Conservation (phyloP, 164 flowering plant genomes). For the Chimonanthus salicifolius region DNA sequence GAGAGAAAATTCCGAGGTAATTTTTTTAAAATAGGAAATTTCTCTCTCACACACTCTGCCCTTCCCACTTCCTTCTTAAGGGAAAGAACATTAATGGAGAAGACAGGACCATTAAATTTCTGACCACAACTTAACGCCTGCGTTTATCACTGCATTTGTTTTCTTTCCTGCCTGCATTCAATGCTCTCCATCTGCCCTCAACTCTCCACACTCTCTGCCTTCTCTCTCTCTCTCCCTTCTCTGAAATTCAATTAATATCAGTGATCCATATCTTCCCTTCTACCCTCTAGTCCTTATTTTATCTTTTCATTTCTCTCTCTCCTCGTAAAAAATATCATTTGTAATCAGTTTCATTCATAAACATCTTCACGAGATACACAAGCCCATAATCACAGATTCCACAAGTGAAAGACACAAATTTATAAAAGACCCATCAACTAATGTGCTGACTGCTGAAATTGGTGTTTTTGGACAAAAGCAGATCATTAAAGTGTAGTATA, state of each 20-base stretch:
- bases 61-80: background rate
- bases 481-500: too few species aligned
- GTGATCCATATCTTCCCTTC: background rate
- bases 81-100: conserved; percentile 40
- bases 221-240: conserved; percentile 14
- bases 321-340: too few species aligned
- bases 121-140: conserved; percentile 41
- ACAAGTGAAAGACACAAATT: background rate
- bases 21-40: too few species aligned
- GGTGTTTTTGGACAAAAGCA: too few species aligned
- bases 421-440: background rate
- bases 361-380: too few species aligned
- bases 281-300: background rate
- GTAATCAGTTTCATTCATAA: background rate
- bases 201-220: too few species aligned
- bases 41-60: background rate
- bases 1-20: too few species aligned
- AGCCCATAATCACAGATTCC: background rate
- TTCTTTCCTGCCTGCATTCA: conserved; percentile 35
- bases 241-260: conserved; percentile 13
- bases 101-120: conserved; percentile 36
- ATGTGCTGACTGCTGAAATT: background rate
- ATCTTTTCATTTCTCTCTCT: background rate
- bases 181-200: conserved; percentile 34
- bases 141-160: conserved; percentile 55